These are phyloP conservation scores for Decorospora gaudefroyi DNA, from an alignment of 2,329 filamentous ascomycete species.

Conservation along the genomic window DNA sequence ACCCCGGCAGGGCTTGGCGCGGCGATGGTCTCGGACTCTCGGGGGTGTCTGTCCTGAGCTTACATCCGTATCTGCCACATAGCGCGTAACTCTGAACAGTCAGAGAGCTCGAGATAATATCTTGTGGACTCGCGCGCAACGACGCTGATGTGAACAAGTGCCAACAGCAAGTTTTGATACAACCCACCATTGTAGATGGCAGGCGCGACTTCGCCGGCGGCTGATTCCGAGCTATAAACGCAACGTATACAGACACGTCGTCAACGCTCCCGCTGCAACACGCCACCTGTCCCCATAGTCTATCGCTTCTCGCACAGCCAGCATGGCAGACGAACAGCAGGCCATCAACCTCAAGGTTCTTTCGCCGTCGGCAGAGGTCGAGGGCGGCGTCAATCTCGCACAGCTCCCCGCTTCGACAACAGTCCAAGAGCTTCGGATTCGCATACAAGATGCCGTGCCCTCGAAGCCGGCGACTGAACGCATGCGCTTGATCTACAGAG, in stretches of 20 bases:
- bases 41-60: no score
- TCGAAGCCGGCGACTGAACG: conserved; percentile 44
- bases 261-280: conserved; percentile 4
- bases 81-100: no score
- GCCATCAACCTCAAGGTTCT: conserved; percentile 47
- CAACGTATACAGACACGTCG: conserved; percentile 41
- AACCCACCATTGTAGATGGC: conserved; percentile 11
- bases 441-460: conserved; percentile 57
- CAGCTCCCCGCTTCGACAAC: conserved; percentile 49
- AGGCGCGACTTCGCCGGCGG: conserved; percentile 6
- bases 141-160: no score
- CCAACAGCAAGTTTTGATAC: no score
- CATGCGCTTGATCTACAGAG: conserved; percentile 64
- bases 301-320: conserved; percentile 4
- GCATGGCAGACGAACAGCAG: conserved; percentile 32
- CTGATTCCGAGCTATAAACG: conserved; percentile 31
- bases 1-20: no score
- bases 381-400: conserved; percentile 40
- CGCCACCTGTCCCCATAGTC: conserved; percentile 5
- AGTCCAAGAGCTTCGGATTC: conserved; percentile 58
- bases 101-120: no score
- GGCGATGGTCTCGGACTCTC: conserved; percentile 21
- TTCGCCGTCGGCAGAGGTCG: conserved; percentile 47
- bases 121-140: no score
- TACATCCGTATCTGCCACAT: no score